Evolutionary conservation across 2,329 filamentous ascomycete species (phyloP).

Genomic region (Bisporella sp.): DNA sequence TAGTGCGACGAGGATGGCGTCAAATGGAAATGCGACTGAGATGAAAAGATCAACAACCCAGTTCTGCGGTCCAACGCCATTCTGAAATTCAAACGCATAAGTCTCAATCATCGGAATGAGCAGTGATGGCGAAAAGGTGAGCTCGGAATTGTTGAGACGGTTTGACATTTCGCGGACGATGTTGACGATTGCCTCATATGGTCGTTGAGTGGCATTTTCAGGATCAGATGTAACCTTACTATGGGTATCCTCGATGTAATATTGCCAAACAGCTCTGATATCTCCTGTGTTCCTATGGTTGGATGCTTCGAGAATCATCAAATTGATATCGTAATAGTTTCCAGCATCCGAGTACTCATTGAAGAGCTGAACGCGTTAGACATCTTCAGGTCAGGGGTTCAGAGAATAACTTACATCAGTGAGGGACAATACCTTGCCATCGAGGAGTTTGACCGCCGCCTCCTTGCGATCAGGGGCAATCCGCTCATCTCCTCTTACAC

Average conservation of each 20-base stretch:
- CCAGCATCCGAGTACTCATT: slow-evolving; percentile 87
- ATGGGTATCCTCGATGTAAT: slow-evolving; percentile 69
- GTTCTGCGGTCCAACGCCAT: slow-evolving; percentile 40
- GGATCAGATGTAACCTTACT: slow-evolving; percentile 32
- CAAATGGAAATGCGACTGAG: slow-evolving; percentile 52
- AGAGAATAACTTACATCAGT: slow-evolving; percentile 55
- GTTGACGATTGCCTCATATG: slow-evolving; percentile 64
- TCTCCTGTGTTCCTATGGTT: slow-evolving; percentile 85
- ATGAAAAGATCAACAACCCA: slow-evolving; percentile 55
- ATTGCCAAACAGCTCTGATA: slow-evolving; percentile 78
- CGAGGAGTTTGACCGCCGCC: slow-evolving; percentile 60
- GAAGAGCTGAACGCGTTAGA: slow-evolving; percentile 58
- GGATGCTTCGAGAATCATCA: slow-evolving; percentile 86
- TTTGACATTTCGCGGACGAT: slow-evolving; percentile 59
- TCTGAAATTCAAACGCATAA: slow-evolving; percentile 52
- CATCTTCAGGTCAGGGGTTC: slow-evolving; percentile 5
- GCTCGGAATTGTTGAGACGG: slow-evolving; percentile 56
- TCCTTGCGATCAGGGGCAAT: slow-evolving; percentile 55
- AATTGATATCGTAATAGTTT: slow-evolving; percentile 86
- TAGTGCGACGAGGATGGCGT: slow-evolving; percentile 53
- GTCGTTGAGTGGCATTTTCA: slow-evolving; percentile 36
- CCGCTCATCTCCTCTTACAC: slow-evolving; percentile 66
- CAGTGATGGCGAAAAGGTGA: slow-evolving; percentile 56
- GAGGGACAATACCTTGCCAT: slow-evolving; percentile 71
- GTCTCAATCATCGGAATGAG: slow-evolving; percentile 56